These are phyloP conservation scores for Wickerhamomyces chambardii DNA, from an alignment of 805 yeast genomes.

Conservation along the genomic window DNA sequence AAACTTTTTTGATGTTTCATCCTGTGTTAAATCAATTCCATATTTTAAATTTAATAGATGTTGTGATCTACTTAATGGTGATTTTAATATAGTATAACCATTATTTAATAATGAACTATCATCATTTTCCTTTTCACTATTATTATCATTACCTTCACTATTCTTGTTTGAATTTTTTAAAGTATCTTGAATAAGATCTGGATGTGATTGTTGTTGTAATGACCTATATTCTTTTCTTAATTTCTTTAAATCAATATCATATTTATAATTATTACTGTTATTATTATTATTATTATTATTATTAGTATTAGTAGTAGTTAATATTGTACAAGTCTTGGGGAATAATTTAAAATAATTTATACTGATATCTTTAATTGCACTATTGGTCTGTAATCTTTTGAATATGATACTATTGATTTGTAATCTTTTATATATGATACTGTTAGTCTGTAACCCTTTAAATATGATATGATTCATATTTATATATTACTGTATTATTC, in stretches of 20 bases:
- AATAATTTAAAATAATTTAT: slow-evolving; percentile 50
- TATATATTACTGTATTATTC: too few relatives aligned
- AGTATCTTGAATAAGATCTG: slow-evolving; percentile 39
- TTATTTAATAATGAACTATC: slow-evolving; percentile 53
- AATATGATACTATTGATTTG: not conserved
- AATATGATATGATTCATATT: too few relatives aligned
- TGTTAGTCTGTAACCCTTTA: too few relatives aligned
- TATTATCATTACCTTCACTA: slow-evolving; percentile 7
- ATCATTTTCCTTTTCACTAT: slow-evolving; percentile 19
- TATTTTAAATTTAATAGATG: slow-evolving; percentile 36
- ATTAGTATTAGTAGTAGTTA: slow-evolving; percentile 38
- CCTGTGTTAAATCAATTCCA: slow-evolving; percentile 49
- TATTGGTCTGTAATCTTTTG: slow-evolving; percentile 4
- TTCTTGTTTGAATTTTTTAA: slow-evolving; percentile 10
- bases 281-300: slow-evolving; percentile 38
- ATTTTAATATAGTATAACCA: slow-evolving; percentile 65
- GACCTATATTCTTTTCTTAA: slow-evolving; percentile 69
- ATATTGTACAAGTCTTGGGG: slow-evolving; percentile 59
- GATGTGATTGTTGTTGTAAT: slow-evolving; percentile 73
- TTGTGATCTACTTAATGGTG: slow-evolving; percentile 66
- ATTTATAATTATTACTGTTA: slow-evolving; percentile 26
- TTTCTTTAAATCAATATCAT: slow-evolving; percentile 41
- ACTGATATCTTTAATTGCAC: not conserved
- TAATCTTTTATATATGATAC: not conserved
- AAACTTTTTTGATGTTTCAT: slow-evolving; percentile 37